phyloP scores from a whole-genome alignment of 768 basidiomycete species.

The Agrocybe pediades region DNA sequence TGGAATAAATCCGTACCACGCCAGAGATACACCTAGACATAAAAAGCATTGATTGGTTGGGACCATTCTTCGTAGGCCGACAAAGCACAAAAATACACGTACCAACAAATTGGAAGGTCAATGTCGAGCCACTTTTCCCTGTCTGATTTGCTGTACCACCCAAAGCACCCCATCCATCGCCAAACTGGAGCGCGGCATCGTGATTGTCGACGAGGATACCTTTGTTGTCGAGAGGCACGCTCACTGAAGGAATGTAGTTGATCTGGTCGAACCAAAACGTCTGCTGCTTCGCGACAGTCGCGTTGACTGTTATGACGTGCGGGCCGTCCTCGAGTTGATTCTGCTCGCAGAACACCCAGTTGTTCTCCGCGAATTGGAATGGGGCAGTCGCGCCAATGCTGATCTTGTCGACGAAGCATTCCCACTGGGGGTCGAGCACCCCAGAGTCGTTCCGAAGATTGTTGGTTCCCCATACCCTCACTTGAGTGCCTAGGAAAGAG shows the following conservation, averaged over 20 bases:
- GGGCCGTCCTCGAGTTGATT: constrained; percentile 20
- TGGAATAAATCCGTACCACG: constrained; percentile 26
- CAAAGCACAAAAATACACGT: too few relatives aligned
- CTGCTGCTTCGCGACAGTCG: constrained; percentile 16
- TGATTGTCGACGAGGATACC: constrained; percentile 18
- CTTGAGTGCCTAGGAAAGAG: constrained; percentile 12
- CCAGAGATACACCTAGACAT: constrained; percentile 19
- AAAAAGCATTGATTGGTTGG: not conserved
- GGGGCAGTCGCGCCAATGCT: constrained; percentile 18
- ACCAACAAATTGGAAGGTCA: constrained; percentile 26
- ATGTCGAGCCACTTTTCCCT: constrained; percentile 8
- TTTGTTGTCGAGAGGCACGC: constrained; percentile 14
- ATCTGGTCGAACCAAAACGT: constrained; percentile 32
- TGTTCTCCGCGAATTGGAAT: constrained; percentile 23
- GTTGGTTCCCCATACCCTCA: constrained; percentile 19
- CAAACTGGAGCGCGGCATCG: constrained; percentile 22
- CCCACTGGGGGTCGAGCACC: constrained; percentile 22
- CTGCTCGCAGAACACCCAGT: constrained; percentile 24
- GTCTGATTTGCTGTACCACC: constrained; percentile 22
- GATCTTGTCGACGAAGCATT: constrained; percentile 25
- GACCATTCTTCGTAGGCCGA: not conserved
- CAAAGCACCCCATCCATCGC: constrained; percentile 21
- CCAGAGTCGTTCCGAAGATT: constrained; percentile 17
- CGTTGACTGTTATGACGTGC: constrained; percentile 26
- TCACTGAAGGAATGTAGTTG: constrained; percentile 25